Percentiles rank a stretch among this genome's conserved stretches.
Evolutionary conservation across 2,329 filamentous ascomycete genomes (phyloP).

Genomic region (Zelopaecilomyces penicillatus): DNA sequence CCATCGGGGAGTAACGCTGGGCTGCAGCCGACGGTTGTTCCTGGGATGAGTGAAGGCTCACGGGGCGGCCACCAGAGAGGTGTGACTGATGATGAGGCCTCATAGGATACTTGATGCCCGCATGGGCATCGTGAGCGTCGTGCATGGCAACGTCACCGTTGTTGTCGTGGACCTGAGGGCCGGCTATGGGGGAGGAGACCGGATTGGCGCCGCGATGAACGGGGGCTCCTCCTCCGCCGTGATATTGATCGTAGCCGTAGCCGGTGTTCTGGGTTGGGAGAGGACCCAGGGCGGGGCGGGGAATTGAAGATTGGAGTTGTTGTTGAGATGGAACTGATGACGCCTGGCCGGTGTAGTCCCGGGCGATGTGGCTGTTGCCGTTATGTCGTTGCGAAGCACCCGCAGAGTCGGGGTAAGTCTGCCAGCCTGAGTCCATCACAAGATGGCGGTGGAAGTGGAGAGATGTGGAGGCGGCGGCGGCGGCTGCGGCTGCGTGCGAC

Average conservation of each 20-base stretch:
- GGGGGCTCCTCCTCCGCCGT: constrained; percentile 44
- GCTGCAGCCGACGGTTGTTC: constrained; percentile 66
- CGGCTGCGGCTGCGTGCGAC: constrained; percentile 1
- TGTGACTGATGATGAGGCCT: constrained; percentile 72
- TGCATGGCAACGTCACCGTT: constrained; percentile 80
- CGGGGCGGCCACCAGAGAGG: constrained; percentile 40
- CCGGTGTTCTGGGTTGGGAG: constrained; percentile 12
- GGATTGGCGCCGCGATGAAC: constrained; percentile 39
- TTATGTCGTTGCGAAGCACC: constrained; percentile 58
- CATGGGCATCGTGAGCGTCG: constrained; percentile 74
- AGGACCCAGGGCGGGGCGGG: neutral
- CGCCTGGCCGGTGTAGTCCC: constrained; percentile 36
- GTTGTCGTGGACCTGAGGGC: constrained; percentile 57
- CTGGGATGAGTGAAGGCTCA: constrained; percentile 63
- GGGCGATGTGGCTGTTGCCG: constrained; percentile 37
- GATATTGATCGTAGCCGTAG: constrained; percentile 56
- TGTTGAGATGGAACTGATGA: constrained; percentile 19
- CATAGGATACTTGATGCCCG: constrained; percentile 77
- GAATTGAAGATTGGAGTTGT: constrained; percentile 1
- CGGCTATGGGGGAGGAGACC: constrained; percentile 47
- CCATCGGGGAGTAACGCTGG: constrained; percentile 94
- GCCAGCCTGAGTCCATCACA: constrained; percentile 52
- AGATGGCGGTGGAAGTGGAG: constrained; percentile 9
- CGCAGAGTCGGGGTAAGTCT: constrained; percentile 57
- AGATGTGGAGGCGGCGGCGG: constrained; percentile 9